Base-by-base conservation (phyloP, 805 yeast genomes). In the Teunomyces kruisii region DNA sequence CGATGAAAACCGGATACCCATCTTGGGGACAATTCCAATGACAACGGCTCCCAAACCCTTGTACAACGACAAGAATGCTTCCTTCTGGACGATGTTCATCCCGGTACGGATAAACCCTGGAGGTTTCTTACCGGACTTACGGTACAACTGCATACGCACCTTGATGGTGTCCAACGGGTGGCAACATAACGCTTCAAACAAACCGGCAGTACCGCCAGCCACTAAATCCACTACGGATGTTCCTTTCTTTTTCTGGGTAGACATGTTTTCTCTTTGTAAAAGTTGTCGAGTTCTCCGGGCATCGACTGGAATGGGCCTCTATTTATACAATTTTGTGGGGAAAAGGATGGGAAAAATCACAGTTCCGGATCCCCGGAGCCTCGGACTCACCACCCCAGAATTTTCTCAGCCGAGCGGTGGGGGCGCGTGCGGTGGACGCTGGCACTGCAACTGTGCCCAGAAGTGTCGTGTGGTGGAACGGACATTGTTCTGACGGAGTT, bases 141-240 rank as follows among this genome's bases (percentile, higher is more conserved):
- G 80, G 63, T 86, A 84, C 57, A 92, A 78, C 68, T 92, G 98
- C 98, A 92, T 92, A 62, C 98, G 82, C 50, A 92, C 99, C 69
- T 92, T 92, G 64, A 92, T 88, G 32, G 99, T 92, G 65, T 92
- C 99, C 57, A 92, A 78, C n/a, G 98, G 98, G 67, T 92, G 99
- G 66, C 99, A 92, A 65, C 92, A 83, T 51, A 94, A 76, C n/a
- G 98, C 99, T 75, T 92, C 99, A 62, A 91, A 88, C 49, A 92
- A 75, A 47, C 99, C 99, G 10, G 99, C 99, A 6, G 92, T 83
- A 58, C 99, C 99, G 57, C 99, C 99, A 28, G 97, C 94, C 40
- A 88, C 75, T 54, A 86, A 75, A 59, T 86, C 90, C 45, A 84
- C 76, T 9, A 82, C 79, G 32, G 73, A 62, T 45, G 62, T 68